A percentile compares a stretch with the other conserved stretches of the same genome.
Conservation (phyloP, 306 rosid species). For the Castanea sativa region DNA sequence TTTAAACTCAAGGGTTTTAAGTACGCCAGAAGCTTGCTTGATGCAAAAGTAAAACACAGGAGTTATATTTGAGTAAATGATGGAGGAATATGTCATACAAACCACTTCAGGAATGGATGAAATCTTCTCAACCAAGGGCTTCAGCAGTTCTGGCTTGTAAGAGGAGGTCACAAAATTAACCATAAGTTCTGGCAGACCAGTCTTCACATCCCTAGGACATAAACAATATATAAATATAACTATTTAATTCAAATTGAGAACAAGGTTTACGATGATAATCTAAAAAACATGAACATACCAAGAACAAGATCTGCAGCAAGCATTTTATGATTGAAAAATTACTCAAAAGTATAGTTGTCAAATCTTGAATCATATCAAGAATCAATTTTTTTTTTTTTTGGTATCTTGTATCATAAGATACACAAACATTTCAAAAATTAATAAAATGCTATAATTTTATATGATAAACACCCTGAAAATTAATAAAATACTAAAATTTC, state of each 20-base stretch:
- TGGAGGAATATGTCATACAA: constrained; percentile 28
- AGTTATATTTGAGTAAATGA: constrained; percentile 12
- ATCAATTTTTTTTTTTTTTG: too few species aligned
- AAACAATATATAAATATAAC: constrained; percentile 7
- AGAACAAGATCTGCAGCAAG: not conserved
- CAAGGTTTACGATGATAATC: not conserved
- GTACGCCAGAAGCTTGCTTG: not conserved
- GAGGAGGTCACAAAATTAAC: constrained; percentile 96
- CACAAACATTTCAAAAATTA: too few species aligned
- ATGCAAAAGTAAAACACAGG: not conserved
- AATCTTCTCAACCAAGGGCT: constrained; percentile 67
- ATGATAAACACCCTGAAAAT: too few species aligned
- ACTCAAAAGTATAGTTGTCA: not conserved
- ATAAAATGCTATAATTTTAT: too few species aligned
- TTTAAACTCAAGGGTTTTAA: not conserved
- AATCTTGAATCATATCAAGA: too few species aligned
- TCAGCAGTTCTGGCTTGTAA: constrained; percentile 68
- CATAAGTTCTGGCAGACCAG: constrained; percentile 80
- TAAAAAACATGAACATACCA: not conserved
- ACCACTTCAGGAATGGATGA: constrained; percentile 89
- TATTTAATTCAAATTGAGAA: not conserved
- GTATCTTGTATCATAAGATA: too few species aligned
- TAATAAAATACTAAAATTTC: too few species aligned
- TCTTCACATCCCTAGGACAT: constrained; percentile 57
- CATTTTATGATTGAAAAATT: not conserved